Percentiles rank a stretch among this genome's conserved stretches.
These are phyloP conservation scores for Pseudozyma hubeiensis DNA, from an alignment of 1,284 basidiomycete species.

Conservation along the genomic window DNA sequence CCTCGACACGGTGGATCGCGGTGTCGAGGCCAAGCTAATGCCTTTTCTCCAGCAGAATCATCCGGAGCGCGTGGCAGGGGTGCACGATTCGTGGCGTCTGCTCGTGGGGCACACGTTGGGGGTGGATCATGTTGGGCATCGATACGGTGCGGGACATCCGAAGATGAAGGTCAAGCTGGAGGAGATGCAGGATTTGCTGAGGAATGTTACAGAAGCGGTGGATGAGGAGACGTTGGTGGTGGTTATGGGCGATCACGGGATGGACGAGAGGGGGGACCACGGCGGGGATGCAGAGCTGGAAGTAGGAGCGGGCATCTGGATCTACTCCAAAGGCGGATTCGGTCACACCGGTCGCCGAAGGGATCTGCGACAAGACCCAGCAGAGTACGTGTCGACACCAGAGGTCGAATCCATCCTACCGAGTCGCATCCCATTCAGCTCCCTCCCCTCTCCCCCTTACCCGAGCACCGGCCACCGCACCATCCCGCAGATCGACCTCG, in stretches of 20 bases:
- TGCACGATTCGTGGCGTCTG: constrained; percentile 76
- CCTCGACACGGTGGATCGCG: constrained; percentile 91
- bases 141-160: constrained; percentile 87
- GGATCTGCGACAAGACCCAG: constrained; percentile 6
- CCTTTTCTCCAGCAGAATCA: constrained; percentile 75
- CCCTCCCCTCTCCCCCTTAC: constrained; percentile 54
- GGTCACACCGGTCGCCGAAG: constrained; percentile 7
- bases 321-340: constrained; percentile 73
- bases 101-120: constrained; percentile 95
- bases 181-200: constrained; percentile 71
- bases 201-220: constrained; percentile 43
- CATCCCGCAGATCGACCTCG: constrained; percentile 92
- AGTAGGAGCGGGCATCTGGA: constrained; percentile 87
- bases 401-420: constrained; percentile 18
- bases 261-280: constrained; percentile 95
- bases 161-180: constrained; percentile 85
- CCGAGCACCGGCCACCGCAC: constrained; percentile 72
- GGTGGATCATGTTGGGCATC: constrained; percentile 95
- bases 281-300: constrained; percentile 91
- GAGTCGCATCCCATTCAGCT: constrained; percentile 47
- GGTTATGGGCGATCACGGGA: constrained; percentile 95
- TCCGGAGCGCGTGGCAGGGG: constrained; percentile 13
- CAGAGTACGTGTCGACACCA: constrained; percentile 20
- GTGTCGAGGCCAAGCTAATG: constrained; percentile 85
- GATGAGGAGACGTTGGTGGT: constrained; percentile 76